Percentiles rank a stretch among this genome's conserved stretches.
Conservation (phyloP, 176 grass and related monocot genomes). For the Echinochloa phyllopogon region DNA sequence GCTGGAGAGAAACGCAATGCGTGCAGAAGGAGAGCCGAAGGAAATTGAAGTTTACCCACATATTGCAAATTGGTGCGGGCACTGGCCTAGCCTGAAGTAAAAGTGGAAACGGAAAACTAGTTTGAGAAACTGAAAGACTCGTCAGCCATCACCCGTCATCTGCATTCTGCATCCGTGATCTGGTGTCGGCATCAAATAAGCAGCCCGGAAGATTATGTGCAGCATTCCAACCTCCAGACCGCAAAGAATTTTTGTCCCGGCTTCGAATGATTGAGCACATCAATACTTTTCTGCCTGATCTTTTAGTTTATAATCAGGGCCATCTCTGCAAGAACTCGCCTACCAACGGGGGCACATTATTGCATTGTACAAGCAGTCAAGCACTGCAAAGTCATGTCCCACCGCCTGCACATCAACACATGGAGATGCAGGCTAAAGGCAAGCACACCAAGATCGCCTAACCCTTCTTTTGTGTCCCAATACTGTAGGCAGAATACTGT, state of each 20-base stretch:
- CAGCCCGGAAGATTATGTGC: too few species aligned
- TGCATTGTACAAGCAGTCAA: background rate
- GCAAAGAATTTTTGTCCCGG: background rate
- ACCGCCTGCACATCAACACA: slow-evolving; percentile 26
- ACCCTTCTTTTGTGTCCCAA: slow-evolving; percentile 32
- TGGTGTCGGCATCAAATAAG: background rate
- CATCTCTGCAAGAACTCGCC: background rate
- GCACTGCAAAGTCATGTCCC: slow-evolving; percentile 23
- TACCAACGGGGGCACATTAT: background rate
- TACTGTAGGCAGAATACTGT: background rate
- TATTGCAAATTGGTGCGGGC: too few species aligned
- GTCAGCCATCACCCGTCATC: too few species aligned
- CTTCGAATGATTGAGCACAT: slow-evolving; percentile 8
- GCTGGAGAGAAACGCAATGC: too few species aligned
- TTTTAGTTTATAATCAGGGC: background rate
- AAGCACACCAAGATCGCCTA: slow-evolving; percentile 18
- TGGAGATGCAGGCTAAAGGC: slow-evolving; percentile 14
- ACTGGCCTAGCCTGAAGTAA: too few species aligned
- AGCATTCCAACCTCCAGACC: background rate
- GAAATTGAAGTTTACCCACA: too few species aligned
- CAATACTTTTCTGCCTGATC: background rate
- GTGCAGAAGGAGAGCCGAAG: too few species aligned
- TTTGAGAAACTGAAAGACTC: too few species aligned
- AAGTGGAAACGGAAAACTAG: too few species aligned
- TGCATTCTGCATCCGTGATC: background rate